phyloP scores from a whole-genome alignment of 2,329 filamentous ascomycete genomes.

The Lecanicillium sp. region DNA sequence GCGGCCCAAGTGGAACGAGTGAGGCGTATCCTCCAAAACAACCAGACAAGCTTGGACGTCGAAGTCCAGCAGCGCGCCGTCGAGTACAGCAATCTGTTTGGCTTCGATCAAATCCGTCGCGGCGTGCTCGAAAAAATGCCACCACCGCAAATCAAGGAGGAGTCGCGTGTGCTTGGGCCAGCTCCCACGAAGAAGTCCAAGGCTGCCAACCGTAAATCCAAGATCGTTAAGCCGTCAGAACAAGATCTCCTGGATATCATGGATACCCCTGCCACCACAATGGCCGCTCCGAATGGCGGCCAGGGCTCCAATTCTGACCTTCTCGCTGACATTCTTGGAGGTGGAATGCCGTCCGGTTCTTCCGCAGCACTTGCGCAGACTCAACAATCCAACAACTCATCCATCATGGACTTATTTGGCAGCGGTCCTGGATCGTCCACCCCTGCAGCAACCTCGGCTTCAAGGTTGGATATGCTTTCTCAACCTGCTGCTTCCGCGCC shows the following conservation, averaged over 20 bases:
- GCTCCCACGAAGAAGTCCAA: constrained; percentile 60
- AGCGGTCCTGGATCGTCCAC: constrained; percentile 34
- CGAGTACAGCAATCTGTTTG: constrained; percentile 93
- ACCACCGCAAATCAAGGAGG: constrained; percentile 91
- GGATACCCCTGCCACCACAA: constrained; percentile 58
- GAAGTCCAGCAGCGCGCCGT: constrained; percentile 95
- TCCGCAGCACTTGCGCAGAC: constrained; percentile 39
- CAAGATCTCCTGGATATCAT: constrained; percentile 92
- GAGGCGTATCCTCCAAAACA: constrained; percentile 66
- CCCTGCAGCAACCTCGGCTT: constrained; percentile 32
- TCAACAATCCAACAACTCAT: constrained; percentile 52
- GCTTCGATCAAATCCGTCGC: constrained; percentile 75
- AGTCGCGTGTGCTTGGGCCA: constrained; percentile 83
- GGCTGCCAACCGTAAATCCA: constrained; percentile 68
- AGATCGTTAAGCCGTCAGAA: constrained; percentile 75
- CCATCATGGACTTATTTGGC: constrained; percentile 88
- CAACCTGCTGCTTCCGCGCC: constrained; percentile 38
- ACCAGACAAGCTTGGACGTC: constrained; percentile 84
- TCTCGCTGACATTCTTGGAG: constrained; percentile 85
- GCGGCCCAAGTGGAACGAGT: constrained; percentile 81
- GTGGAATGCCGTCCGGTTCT: constrained; percentile 46
- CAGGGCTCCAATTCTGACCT: constrained; percentile 74
- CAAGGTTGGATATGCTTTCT: constrained; percentile 43
- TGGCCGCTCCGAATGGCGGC: constrained; percentile 41
- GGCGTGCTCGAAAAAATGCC: constrained; percentile 98